phyloP scores from a whole-genome alignment of 345 rosid species.

The Populus euphratica region DNA sequence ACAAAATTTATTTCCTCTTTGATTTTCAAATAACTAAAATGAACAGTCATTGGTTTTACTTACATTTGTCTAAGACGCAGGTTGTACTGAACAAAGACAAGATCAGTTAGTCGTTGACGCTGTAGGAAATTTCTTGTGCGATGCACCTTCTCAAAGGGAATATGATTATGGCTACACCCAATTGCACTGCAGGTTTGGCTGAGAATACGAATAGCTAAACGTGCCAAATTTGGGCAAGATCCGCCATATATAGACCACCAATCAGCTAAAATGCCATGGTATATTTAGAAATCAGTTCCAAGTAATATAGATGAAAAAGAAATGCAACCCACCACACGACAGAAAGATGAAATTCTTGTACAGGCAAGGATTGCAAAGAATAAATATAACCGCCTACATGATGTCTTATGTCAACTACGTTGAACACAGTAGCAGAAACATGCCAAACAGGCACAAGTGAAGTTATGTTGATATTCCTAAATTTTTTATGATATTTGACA shows the following conservation, averaged over 20 bases:
- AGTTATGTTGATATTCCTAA: neutral
- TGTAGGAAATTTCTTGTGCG: constrained; percentile 69
- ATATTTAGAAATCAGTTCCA: constrained; percentile 2
- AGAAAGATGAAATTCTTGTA: neutral
- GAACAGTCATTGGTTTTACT: constrained; percentile 18
- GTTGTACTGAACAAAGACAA: constrained; percentile 76
- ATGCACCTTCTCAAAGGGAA: constrained; percentile 44
- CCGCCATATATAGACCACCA: constrained; percentile 98
- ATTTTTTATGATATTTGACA: neutral
- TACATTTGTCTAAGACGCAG: constrained; percentile 66
- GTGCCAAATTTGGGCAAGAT: constrained; percentile 82
- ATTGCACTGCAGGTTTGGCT: constrained; percentile 72
- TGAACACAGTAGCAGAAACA: neutral
- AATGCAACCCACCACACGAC: neutral
- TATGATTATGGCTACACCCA: constrained; percentile 36
- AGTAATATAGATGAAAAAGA: neutral
- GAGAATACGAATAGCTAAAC: constrained; percentile 71
- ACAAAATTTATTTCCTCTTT: neutral
- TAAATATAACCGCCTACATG: neutral
- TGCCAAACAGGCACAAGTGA: neutral
- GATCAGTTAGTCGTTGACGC: constrained; percentile 63
- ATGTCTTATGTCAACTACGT: neutral
- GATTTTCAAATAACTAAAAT: constrained; percentile 1
- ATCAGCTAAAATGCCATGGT: constrained; percentile 50
- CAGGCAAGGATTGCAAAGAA: neutral